Base-by-base conservation (phyloP, 1,139 yeast species). In the Taphrina pruni region DNA sequence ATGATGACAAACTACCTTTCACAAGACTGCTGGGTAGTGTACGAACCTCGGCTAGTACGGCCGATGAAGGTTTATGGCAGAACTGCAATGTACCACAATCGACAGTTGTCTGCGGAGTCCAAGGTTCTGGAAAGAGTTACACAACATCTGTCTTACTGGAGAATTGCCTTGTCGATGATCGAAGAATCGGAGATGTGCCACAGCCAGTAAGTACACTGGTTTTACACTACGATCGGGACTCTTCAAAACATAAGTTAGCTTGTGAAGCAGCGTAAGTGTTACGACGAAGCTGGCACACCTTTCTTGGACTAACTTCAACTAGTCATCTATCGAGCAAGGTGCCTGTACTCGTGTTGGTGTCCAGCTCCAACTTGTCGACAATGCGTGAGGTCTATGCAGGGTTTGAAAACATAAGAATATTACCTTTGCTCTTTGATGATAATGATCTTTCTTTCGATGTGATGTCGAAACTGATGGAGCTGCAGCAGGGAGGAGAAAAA, bases 291-390 rank as follows among this genome's bases (percentile, higher is more conserved):
- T 26, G 32, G 32, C 32, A 39, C 14, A 14, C 6, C 43, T 9
- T 39, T 14, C 43, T 39, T 39, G 43, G 11, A 39, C 43, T 39
- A 9, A 39, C 14, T 39, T 14, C 14, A 9, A 14, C 9, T 20
- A 46, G 51, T 17, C n/a, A 46, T 46, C 51, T 46, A 8, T n/a
- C 51, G 26, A 46, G 51, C 51, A 46, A 46, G 51, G n/a, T 46
- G n/a, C 51, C 51, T 9, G 51, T 46, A 12, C 26, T 46, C 6
- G 26, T 46, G 2, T 17, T 46, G 26, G 51, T 46, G 51, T 46
- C 51, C 9, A 46, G 26, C 20, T 46, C 51, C 11, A 46, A 46
- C 20, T n/a, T 46, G 51, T 9, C 26, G 11, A 46, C 20, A 8
- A 46, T 46, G 51, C 51, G 51, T n/a, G 11, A 46, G 20, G 51